A percentile compares a stretch with the other conserved stretches of the same genome.
These are phyloP conservation scores for Cicer arietinum DNA, from an alignment of 306 rosid species.

Conservation along the genomic window DNA sequence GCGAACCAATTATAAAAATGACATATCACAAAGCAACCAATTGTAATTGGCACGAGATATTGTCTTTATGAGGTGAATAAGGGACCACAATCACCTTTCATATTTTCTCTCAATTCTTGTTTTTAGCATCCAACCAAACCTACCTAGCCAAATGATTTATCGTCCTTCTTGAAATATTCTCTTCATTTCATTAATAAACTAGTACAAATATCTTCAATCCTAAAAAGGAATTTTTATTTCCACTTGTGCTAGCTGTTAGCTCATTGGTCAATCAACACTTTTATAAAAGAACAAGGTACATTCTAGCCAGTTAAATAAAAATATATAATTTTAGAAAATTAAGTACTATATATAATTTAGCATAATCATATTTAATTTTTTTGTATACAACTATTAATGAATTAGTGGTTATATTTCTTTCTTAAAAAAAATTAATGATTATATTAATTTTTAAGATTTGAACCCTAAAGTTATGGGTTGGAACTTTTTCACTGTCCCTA, in stretches of 20 bases:
- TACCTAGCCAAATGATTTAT: constrained; percentile 45
- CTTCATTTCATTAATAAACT: constrained; percentile 19
- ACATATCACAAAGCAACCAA: constrained; percentile 45
- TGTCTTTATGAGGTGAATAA: constrained; percentile 51
- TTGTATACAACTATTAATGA: no score
- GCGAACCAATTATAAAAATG: constrained; percentile 48
- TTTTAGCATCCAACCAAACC: constrained; percentile 48
- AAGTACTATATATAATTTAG: not conserved
- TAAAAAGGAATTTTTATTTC: constrained; percentile 24
- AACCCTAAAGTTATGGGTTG: not conserved
- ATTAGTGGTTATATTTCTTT: no score
- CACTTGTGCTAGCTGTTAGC: constrained; percentile 20
- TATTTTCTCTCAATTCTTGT: constrained; percentile 50
- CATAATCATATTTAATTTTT: no score
- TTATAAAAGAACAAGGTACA: constrained; percentile 4
- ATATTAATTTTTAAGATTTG: not conserved
- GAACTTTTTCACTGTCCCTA: not conserved
- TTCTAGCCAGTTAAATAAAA: not conserved
- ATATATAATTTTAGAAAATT: not conserved
- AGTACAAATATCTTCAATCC: constrained; percentile 19
- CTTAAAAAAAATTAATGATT: no score
- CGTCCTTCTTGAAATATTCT: constrained; percentile 41
- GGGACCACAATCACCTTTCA: constrained; percentile 64
- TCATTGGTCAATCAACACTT: constrained; percentile 25
- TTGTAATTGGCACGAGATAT: constrained; percentile 48